These are phyloP conservation scores for Viridothelium virens DNA, from an alignment of 495 filamentous ascomycete genomes.

Conservation along the genomic window DNA sequence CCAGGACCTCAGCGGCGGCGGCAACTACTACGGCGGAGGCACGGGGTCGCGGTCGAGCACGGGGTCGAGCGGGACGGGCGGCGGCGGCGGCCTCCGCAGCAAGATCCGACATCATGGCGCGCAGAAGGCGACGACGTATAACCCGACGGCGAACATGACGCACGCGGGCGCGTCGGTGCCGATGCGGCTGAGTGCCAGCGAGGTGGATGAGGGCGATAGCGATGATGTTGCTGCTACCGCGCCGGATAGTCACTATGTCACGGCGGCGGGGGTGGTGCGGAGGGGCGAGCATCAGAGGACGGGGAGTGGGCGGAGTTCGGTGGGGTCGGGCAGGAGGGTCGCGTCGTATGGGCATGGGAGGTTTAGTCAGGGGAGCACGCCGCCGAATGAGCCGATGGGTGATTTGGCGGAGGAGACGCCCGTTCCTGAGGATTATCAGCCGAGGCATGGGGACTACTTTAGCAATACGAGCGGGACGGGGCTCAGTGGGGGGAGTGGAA, in stretches of 20 bases:
- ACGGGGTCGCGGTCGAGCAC: slow-evolving; percentile 15
- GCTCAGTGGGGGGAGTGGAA: slow-evolving; percentile 43
- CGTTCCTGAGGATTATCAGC: slow-evolving; percentile 37
- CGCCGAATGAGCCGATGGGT: slow-evolving; percentile 38
- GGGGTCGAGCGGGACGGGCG: slow-evolving; percentile 26
- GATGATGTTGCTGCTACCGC: slow-evolving; percentile 50
- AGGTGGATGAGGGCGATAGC: slow-evolving; percentile 74
- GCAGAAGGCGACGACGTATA: slow-evolving; percentile 62
- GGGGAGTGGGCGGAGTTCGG: slow-evolving; percentile 70
- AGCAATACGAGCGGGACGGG: slow-evolving; percentile 33
- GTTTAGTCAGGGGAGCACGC: slow-evolving; percentile 64
- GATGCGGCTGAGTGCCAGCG: slow-evolving; percentile 82
- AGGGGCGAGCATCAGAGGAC: slow-evolving; percentile 54
- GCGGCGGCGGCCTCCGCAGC: slow-evolving; percentile 42
- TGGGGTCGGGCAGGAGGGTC: slow-evolving; percentile 47
- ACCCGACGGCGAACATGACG: slow-evolving; percentile 58
- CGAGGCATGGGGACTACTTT: slow-evolving; percentile 36
- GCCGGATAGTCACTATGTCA: slow-evolving; percentile 38
- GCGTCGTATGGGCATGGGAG: slow-evolving; percentile 18
- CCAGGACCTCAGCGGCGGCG: slow-evolving; percentile 63
- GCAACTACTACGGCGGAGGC: slow-evolving; percentile 18
- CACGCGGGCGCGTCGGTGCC: slow-evolving; percentile 63
- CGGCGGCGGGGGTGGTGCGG: slow-evolving; percentile 39
- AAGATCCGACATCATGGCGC: slow-evolving; percentile 78
- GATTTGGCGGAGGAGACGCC: slow-evolving; percentile 50